These are phyloP conservation scores for Camellia lanceoleosa DNA, from an alignment of 148 eudicot genomes.

Conservation along the genomic window DNA sequence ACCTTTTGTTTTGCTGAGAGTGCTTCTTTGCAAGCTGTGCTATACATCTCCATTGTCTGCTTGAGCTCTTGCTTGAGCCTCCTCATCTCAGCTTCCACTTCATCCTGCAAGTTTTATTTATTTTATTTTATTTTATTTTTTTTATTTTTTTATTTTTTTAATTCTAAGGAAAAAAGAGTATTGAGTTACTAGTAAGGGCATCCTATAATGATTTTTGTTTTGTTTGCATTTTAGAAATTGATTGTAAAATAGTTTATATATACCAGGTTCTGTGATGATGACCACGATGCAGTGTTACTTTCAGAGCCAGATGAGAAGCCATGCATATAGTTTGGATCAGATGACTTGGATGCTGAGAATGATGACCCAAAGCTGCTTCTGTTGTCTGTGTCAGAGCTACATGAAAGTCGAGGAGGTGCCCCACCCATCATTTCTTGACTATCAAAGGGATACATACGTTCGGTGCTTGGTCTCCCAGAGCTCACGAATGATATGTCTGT, in stretches of 20 bases:
- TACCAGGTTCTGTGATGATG: slow-evolving; percentile 51
- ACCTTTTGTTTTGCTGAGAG: slow-evolving; percentile 76
- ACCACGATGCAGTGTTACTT: slow-evolving; percentile 32
- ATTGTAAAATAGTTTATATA: neutral
- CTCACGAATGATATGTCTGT: slow-evolving; percentile 72
- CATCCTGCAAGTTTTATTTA: slow-evolving; percentile 40
- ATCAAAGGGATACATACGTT: slow-evolving; percentile 34
- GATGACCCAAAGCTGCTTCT: slow-evolving; percentile 45
- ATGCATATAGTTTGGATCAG: slow-evolving; percentile 34
- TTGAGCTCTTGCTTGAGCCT: slow-evolving; percentile 75
- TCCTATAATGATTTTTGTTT: too few species aligned
- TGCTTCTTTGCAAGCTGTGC: slow-evolving; percentile 85
- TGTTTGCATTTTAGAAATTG: too few species aligned
- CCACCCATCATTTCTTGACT: slow-evolving; percentile 28
- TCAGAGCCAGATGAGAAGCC: slow-evolving; percentile 36
- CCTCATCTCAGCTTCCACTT: slow-evolving; percentile 87
- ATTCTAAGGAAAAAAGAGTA: too few species aligned
- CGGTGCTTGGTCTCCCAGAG: slow-evolving; percentile 54
- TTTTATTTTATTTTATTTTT: neutral
- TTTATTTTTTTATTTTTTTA: neutral
- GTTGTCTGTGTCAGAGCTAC: slow-evolving; percentile 45
- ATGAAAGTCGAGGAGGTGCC: slow-evolving; percentile 43
- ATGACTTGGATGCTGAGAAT: slow-evolving; percentile 31
- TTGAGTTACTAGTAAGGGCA: too few species aligned
- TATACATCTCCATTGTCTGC: slow-evolving; percentile 95